Conservation (phyloP, 768 basidiomycete genomes). For the Antrodiella citrinella region DNA sequence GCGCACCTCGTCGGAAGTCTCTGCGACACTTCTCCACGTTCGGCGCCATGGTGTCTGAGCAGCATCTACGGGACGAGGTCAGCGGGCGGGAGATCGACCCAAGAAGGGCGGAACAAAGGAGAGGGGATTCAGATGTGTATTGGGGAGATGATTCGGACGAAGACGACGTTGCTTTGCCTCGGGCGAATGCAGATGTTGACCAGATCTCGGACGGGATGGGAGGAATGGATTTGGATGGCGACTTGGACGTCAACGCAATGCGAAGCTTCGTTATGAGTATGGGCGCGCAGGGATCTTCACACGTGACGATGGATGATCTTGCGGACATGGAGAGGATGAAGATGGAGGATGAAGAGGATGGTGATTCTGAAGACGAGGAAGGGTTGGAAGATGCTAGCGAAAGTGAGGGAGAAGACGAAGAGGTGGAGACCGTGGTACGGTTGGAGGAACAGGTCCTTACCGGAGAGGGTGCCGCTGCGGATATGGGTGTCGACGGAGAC, state of each 20-base stretch:
- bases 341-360: constrained; percentile 35
- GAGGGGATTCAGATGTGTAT: constrained; percentile 61
- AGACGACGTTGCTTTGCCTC: neutral
- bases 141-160: constrained; percentile 41
- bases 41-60: constrained; percentile 50
- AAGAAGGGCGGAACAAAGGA: constrained; percentile 41
- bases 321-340: constrained; percentile 43
- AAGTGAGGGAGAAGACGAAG: constrained; percentile 16
- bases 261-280: constrained; percentile 43
- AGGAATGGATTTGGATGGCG: constrained; percentile 62
- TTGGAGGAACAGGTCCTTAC: constrained; percentile 39
- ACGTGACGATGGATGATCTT: constrained; percentile 62
- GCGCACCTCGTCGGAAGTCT: constrained; percentile 18
- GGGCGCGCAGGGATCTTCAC: constrained; percentile 36
- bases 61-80: constrained; percentile 27
- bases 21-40: constrained; percentile 30
- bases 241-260: constrained; percentile 46
- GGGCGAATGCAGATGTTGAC: constrained; percentile 26
- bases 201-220: constrained; percentile 30
- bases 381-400: constrained; percentile 24
- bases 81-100: constrained; percentile 28
- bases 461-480: constrained; percentile 17
- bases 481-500: constrained; percentile 12
- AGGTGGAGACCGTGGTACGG: constrained; percentile 32
- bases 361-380: constrained; percentile 5